phyloP scores from a whole-genome alignment of 1,284 basidiomycete species.

The Papiliotrema terrestris region DNA sequence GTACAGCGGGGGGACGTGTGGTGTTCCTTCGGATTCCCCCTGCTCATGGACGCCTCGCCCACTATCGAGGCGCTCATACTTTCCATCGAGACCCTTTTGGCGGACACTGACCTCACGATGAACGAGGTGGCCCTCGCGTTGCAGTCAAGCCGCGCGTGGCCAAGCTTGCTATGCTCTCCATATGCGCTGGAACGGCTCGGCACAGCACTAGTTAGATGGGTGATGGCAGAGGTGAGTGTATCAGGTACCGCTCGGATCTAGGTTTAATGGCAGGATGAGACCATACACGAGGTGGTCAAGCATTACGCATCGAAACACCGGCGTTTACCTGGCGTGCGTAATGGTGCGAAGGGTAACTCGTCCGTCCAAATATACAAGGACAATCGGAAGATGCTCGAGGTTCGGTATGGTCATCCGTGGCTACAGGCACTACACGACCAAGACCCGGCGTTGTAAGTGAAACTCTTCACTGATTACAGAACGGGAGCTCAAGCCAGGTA shows the following conservation, averaged over 20 bases:
- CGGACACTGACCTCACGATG: conserved; percentile 64
- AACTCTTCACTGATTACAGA: no score
- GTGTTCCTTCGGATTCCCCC: conserved; percentile 59
- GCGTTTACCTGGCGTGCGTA: conserved; percentile 62
- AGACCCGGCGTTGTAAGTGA: conserved; percentile 54
- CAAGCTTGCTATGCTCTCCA: conserved; percentile 64
- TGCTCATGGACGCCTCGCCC: conserved; percentile 65
- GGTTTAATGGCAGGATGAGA: conserved; percentile 26
- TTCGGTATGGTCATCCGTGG: conserved; percentile 61
- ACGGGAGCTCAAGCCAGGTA: conserved; percentile 7
- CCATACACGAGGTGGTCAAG: conserved; percentile 33
- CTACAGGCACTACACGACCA: conserved; percentile 61
- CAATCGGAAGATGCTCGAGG: conserved; percentile 61
- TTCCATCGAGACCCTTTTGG: conserved; percentile 66
- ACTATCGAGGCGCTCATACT: conserved; percentile 68
- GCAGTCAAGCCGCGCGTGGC: conserved; percentile 64
- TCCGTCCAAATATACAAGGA: conserved; percentile 52
- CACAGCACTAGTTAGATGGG: conserved; percentile 52
- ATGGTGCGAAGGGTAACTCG: conserved; percentile 48
- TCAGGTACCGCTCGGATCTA: not conserved
- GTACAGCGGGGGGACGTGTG: conserved; percentile 15
- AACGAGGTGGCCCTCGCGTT: conserved; percentile 70
- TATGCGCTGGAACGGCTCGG: conserved; percentile 54
- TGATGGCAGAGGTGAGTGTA: conserved; percentile 57
- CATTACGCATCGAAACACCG: conserved; percentile 31